These are phyloP conservation scores for Irpex lacteus DNA, from an alignment of 1,284 basidiomycete genomes.

Conservation along the genomic window DNA sequence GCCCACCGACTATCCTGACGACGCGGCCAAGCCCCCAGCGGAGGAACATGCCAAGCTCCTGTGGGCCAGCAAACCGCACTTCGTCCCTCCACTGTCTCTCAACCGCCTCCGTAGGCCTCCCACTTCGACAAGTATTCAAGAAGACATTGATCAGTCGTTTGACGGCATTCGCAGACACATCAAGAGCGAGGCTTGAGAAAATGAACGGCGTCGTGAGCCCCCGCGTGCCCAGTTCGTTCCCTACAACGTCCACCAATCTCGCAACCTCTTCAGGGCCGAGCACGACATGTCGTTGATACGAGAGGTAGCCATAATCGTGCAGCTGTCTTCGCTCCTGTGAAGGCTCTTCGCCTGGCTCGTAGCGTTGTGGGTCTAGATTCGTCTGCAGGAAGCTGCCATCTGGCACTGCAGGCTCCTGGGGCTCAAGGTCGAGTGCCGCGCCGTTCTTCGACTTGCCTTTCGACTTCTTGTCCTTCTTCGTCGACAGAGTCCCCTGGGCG, in stretches of 20 bases:
- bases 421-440: constrained; percentile 31
- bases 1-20: constrained; percentile 60
- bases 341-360: constrained; percentile 25
- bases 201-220: constrained; percentile 87
- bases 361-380: constrained; percentile 49
- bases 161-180: constrained; percentile 70
- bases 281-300: constrained; percentile 68
- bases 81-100: constrained; percentile 73
- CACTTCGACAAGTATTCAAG: constrained; percentile 50
- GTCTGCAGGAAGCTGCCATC: constrained; percentile 65
- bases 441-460: constrained; percentile 37
- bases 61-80: constrained; percentile 75
- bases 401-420: constrained; percentile 41
- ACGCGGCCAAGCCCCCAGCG: constrained; percentile 83
- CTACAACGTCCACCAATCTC: constrained; percentile 66
- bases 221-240: constrained; percentile 68
- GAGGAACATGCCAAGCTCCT: constrained; percentile 84
- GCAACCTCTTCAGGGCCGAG: constrained; percentile 75
- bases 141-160: constrained; percentile 76
- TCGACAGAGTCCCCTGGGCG: constrained; percentile 24
- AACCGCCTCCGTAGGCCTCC: constrained; percentile 39
- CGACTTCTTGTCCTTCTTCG: constrained; percentile 54
- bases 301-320: constrained; percentile 71
- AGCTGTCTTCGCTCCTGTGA: constrained; percentile 24
- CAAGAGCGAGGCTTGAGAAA: constrained; percentile 84